phyloP scores from a whole-genome alignment of 495 filamentous ascomycete genomes.

The Friedmanniomyces simplex region DNA sequence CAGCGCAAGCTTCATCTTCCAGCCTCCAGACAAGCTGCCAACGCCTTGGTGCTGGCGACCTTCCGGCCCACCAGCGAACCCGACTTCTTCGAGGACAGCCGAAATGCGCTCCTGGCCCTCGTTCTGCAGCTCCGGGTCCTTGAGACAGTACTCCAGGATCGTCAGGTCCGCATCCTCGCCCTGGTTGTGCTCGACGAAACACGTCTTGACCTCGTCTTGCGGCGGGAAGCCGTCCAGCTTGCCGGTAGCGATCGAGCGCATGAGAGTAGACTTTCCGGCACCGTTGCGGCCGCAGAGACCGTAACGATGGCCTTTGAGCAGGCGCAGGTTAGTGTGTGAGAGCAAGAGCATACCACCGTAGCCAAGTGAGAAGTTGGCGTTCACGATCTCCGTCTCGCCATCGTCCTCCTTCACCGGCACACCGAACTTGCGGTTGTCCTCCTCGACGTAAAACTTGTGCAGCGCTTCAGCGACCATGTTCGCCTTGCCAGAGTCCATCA shows the following conservation, averaged over 20 bases:
- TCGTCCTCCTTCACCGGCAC: constrained; percentile 76
- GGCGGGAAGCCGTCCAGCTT: constrained; percentile 96
- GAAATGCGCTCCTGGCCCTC: constrained; percentile 70
- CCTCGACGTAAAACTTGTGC: constrained; percentile 56
- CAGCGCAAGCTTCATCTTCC: constrained; percentile 99
- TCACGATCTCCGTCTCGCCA: constrained; percentile 87
- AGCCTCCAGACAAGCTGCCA: constrained; percentile 93
- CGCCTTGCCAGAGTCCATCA: constrained; percentile 49
- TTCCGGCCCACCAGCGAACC: constrained; percentile 81
- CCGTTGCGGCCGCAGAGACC: constrained; percentile 95
- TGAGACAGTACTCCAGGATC: constrained; percentile 81
- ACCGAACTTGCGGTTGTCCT: constrained; percentile 79
- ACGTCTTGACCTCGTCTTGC: constrained; percentile 81
- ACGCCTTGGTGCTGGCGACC: constrained; percentile 80
- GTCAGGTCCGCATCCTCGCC: constrained; percentile 92
- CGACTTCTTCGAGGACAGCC: constrained; percentile 75
- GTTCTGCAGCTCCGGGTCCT: constrained; percentile 70
- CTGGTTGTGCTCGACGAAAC: constrained; percentile 98
- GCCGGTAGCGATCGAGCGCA: constrained; percentile 89
- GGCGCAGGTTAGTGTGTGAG: constrained; percentile 87
- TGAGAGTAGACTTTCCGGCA: constrained; percentile 94
- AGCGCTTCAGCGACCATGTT: constrained; percentile 54
- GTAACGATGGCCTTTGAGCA: constrained; percentile 93
- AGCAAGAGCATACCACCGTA: constrained; percentile 98
- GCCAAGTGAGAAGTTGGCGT: constrained; percentile 92